Conservation (phyloP, 2,329 filamentous ascomycete genomes). For the Pseudogymnoascus sp. region DNA sequence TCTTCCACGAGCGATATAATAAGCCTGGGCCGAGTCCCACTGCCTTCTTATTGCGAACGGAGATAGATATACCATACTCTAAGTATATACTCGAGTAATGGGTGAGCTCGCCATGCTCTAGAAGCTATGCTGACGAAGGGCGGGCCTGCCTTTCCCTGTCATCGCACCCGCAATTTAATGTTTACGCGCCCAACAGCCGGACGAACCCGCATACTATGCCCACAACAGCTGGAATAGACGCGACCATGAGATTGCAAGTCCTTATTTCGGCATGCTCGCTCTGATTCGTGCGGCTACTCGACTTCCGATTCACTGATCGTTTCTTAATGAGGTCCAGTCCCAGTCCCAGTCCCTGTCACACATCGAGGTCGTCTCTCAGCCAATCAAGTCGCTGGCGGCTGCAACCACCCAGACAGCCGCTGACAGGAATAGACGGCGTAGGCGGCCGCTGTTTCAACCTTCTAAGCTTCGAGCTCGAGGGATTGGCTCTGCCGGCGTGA, state of each 20-base stretch:
- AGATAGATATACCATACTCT: background rate
- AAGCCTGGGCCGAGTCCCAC: background rate
- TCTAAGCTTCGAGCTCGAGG: background rate
- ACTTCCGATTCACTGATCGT: background rate
- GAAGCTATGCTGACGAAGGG: background rate
- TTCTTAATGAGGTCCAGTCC: conserved; percentile 1
- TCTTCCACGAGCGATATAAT: background rate
- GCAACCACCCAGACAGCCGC: conserved; percentile 3
- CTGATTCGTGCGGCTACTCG: background rate
- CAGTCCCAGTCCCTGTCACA: background rate
- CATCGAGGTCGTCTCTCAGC: background rate
- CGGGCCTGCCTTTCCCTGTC: background rate
- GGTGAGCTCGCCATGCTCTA: background rate
- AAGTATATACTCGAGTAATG: background rate
- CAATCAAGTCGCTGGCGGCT: background rate
- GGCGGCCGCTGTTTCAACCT: background rate
- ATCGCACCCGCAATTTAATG: background rate
- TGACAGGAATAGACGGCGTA: background rate
- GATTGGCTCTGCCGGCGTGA: background rate
- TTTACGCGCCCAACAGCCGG: background rate
- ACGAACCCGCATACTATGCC: background rate
- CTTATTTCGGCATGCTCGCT: background rate
- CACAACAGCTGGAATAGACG: background rate
- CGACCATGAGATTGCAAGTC: background rate
- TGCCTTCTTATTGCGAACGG: background rate